Evolutionary conservation across 495 filamentous ascomycete species (phyloP).

Genomic region (Penicillium atrosanguineum): DNA sequence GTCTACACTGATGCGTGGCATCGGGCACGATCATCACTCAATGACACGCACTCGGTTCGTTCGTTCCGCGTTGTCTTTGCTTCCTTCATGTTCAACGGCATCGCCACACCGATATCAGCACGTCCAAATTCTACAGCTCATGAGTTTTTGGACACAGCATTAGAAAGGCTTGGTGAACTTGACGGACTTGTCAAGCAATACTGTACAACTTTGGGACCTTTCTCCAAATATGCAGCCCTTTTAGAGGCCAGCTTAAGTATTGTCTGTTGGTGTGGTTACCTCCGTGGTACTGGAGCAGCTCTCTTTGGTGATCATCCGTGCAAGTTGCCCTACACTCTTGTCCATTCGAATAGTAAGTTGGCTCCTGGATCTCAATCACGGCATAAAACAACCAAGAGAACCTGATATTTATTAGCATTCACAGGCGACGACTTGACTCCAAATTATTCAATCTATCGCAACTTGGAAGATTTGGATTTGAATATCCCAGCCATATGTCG

Average conservation of each 20-base stretch:
- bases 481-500: conserved; percentile 16
- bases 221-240: conserved; percentile 15
- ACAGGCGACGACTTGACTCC: background rate
- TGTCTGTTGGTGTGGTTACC: conserved; percentile 14
- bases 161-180: conserved; percentile 13
- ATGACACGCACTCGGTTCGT: conserved; percentile 4
- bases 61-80: conserved; percentile 21
- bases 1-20: conserved; percentile 20
- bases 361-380: background rate
- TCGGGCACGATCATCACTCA: conserved; percentile 3
- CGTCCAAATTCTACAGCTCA: background rate
- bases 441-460: background rate
- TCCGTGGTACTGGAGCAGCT: conserved; percentile 26
- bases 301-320: conserved; percentile 12
- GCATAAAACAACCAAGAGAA: background rate
- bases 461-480: conserved; percentile 4
- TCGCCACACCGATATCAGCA: conserved; percentile 12
- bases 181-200: conserved; percentile 17
- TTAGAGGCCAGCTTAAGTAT: conserved; percentile 22
- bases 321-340: conserved; percentile 11
- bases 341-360: conserved; percentile 3
- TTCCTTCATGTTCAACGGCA: conserved; percentile 21
- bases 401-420: background rate
- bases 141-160: conserved; percentile 7
- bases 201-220: conserved; percentile 17